Evolutionary conservation across 106 monocot genomes (phyloP), one percentile per base, ranked within the genome.

Genomic region (Phalaenopsis aphrodite): DNA sequence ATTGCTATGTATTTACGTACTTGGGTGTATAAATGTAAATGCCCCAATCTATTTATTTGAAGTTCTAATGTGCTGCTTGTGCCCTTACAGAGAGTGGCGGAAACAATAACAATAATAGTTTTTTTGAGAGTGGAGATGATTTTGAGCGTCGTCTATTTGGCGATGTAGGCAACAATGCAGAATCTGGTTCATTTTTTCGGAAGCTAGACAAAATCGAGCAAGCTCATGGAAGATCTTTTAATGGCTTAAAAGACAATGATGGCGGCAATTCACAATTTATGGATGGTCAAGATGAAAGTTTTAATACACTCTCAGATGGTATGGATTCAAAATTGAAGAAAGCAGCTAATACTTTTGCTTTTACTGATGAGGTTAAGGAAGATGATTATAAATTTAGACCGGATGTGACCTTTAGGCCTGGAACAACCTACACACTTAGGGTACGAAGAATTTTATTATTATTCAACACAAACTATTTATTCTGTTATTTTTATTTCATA

Each of bases 231-330:
- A 84, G 81, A 75, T 79, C 56, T 12, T 46, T 49, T 23, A 43
- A 7, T 55, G 72, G 76, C 21, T 83, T 67, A 19, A 39, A 17
- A 65, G 75, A 56, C 24, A 65, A 41, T 18, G 68, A 75, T 17
- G 76, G 71, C 57, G 46, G 80, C 72, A 46, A 72, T 68, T 83
- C 83, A 8, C 67, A 24, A 56, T 72, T 69, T 48, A n/a, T 80
- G 41, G 75, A 66, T 61, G 84, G 82, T 37, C 48, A 78, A 24
- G 36, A 52, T 42, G 74, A 43, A 24, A 41, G 82, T 66, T 90
- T 85, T 79, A 75, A 90, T 87, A 85, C 90, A 49, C 72, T 87
- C 38, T 65, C 84, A 30, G 85, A 90, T 87, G 85, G 84, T 21
- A 77, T 90, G 79, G 83, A 85, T 79, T 83, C 72, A 5, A 82